These are phyloP conservation scores for Elongisporangium prolatum DNA, from an alignment of 352 stramenopile species.

Conservation along the genomic window DNA sequence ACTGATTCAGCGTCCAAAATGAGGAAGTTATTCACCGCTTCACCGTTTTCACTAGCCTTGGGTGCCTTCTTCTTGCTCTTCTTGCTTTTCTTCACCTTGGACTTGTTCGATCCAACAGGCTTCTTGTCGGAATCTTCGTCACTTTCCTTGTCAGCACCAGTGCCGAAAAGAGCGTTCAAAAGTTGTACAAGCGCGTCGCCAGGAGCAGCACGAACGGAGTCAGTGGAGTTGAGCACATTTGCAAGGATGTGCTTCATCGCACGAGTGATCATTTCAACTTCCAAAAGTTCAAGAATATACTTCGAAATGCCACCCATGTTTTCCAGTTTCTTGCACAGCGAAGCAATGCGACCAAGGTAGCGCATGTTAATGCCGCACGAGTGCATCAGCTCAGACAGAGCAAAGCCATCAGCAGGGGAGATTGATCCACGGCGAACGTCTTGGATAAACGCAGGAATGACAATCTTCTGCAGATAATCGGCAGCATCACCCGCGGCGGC, in stretches of 20 bases:
- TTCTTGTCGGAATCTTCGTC: slow-evolving; percentile 29
- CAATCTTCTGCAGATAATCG: slow-evolving; percentile 82
- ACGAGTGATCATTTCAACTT: slow-evolving; percentile 96
- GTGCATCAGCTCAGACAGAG: slow-evolving; percentile 93
- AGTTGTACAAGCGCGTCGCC: slow-evolving; percentile 76
- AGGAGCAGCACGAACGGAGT: slow-evolving; percentile 54
- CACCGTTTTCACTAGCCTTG: slow-evolving; percentile 11
- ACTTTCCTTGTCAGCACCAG: slow-evolving; percentile 10
- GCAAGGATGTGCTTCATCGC: slow-evolving; percentile 85
- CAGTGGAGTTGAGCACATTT: slow-evolving; percentile 62
- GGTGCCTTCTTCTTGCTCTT: slow-evolving; percentile 21
- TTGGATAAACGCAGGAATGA: slow-evolving; percentile 79
- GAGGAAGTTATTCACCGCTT: slow-evolving; percentile 9
- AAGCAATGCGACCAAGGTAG: slow-evolving; percentile 92
- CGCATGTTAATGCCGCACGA: slow-evolving; percentile 96
- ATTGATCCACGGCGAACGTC: slow-evolving; percentile 83
- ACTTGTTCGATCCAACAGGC: slow-evolving; percentile 7
- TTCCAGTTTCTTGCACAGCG: slow-evolving; percentile 88
- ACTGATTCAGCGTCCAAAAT: slow-evolving; percentile 37
- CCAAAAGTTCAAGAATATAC: slow-evolving; percentile 92
- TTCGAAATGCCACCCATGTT: slow-evolving; percentile 81
- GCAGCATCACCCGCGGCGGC: slow-evolving; percentile 61
- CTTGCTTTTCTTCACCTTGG: slow-evolving; percentile 37
- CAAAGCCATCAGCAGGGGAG: slow-evolving; percentile 84
- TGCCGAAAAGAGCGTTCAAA: slow-evolving; percentile 81